These are phyloP conservation scores for Podaxis mareebaensis DNA, from an alignment of 768 basidiomycete species.

Conservation along the genomic window DNA sequence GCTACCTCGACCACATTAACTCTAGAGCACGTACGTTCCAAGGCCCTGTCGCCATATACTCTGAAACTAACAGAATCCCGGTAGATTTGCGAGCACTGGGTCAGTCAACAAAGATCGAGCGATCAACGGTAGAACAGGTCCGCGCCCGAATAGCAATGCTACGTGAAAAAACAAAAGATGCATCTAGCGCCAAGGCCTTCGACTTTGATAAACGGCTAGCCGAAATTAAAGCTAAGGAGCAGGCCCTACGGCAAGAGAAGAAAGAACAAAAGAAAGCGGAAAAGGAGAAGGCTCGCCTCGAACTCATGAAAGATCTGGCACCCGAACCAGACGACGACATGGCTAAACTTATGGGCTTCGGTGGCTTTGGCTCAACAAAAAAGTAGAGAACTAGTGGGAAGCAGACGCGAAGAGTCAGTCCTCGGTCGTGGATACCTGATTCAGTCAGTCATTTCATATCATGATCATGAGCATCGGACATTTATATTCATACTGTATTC, in stretches of 20 bases:
- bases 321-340: conserved; percentile 60
- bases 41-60: not conserved
- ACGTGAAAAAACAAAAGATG: conserved; percentile 84
- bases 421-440: not conserved
- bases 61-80: conserved; percentile 4
- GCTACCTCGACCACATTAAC: conserved; percentile 95
- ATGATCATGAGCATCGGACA: conserved; percentile 13
- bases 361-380: conserved; percentile 86
- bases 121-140: conserved; percentile 92
- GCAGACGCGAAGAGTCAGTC: not conserved
- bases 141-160: conserved; percentile 86
- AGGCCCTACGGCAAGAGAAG: conserved; percentile 64
- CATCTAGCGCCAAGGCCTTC: conserved; percentile 82
- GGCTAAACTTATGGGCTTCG: conserved; percentile 88
- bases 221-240: conserved; percentile 77
- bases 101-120: conserved; percentile 90
- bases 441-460: not conserved
- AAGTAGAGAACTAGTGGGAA: conserved; percentile 42
- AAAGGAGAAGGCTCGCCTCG: conserved; percentile 69
- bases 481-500: conserved; percentile 27
- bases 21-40: conserved; percentile 79
- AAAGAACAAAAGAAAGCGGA: conserved; percentile 80
- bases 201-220: conserved; percentile 91
- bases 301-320: conserved; percentile 54
- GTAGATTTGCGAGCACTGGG: conserved; percentile 90